phyloP scores from a whole-genome alignment of 768 basidiomycete species.

The Lyophyllum shimeji region DNA sequence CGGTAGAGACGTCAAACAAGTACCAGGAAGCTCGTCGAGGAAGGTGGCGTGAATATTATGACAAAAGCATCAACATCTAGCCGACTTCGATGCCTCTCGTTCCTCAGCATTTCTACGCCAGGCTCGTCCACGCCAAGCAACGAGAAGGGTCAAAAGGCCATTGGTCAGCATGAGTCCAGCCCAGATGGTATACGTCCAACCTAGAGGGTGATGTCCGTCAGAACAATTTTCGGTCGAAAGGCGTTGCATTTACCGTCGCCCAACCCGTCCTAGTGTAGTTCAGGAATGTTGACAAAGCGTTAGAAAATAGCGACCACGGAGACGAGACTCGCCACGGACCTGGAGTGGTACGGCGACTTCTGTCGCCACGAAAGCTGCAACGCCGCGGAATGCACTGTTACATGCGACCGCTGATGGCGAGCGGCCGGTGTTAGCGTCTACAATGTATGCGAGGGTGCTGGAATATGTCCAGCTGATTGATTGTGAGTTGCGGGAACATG shows the following conservation, averaged over 20 bases:
- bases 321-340: constrained; percentile 31
- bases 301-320: background rate
- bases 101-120: constrained; percentile 58
- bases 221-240: background rate
- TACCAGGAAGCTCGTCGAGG: background rate
- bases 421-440: constrained; percentile 83
- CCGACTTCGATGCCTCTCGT: constrained; percentile 29
- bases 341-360: constrained; percentile 77
- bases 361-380: constrained; percentile 63
- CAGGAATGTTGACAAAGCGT: background rate
- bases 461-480: constrained; percentile 56
- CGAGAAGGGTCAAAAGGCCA: constrained; percentile 57
- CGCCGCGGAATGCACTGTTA: constrained; percentile 77
- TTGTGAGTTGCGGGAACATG: background rate
- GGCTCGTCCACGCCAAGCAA: constrained; percentile 52
- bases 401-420: constrained; percentile 73
- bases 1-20: background rate
- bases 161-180: constrained; percentile 47
- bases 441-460: constrained; percentile 78
- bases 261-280: constrained; percentile 46
- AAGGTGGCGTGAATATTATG: background rate
- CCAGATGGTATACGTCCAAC: constrained; percentile 71
- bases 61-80: background rate
- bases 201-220: constrained; percentile 21
- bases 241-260: constrained; percentile 60